phyloP scores from a whole-genome alignment of 2,329 filamentous ascomycete species.

The Beauveria medogensis region DNA sequence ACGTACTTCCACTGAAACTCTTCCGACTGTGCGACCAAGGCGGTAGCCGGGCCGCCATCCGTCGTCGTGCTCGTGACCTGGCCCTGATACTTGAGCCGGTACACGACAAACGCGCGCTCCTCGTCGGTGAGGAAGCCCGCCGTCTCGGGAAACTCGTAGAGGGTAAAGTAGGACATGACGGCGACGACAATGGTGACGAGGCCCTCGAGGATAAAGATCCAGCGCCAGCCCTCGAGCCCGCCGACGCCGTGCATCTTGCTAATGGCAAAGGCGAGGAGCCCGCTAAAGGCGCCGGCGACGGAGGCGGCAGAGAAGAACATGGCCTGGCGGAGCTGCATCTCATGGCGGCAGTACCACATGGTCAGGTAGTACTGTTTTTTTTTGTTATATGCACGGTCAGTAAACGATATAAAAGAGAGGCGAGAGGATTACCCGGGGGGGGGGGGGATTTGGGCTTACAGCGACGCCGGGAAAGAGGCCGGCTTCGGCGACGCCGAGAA shows the following conservation, averaged over 20 bases:
- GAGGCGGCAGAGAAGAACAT: conserved; percentile 77
- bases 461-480: conserved; percentile 57
- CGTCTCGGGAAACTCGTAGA: conserved; percentile 70
- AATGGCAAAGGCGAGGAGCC: conserved; percentile 61
- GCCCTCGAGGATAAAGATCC: conserved; percentile 61
- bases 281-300: conserved; percentile 65
- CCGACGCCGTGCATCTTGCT: conserved; percentile 55
- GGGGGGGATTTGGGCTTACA: conserved; percentile 11
- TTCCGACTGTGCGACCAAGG: conserved; percentile 53
- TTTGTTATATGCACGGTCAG: neutral
- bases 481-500: conserved; percentile 58
- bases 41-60: conserved; percentile 7
- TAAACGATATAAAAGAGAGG: conserved; percentile 8
- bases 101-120: conserved; percentile 60
- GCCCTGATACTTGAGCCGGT: conserved; percentile 39
- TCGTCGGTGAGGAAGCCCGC: conserved; percentile 59
- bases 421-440: neutral
- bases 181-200: conserved; percentile 59
- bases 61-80: neutral
- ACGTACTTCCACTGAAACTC: conserved; percentile 65
- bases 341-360: conserved; percentile 70
- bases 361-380: conserved; percentile 53
- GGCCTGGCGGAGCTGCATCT: conserved; percentile 63
- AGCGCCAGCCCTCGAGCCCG: conserved; percentile 45
- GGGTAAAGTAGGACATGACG: conserved; percentile 59